Evolutionary conservation across 805 yeast genomes (phyloP).

Genomic region (Maudiozyma serrabonitensis): DNA sequence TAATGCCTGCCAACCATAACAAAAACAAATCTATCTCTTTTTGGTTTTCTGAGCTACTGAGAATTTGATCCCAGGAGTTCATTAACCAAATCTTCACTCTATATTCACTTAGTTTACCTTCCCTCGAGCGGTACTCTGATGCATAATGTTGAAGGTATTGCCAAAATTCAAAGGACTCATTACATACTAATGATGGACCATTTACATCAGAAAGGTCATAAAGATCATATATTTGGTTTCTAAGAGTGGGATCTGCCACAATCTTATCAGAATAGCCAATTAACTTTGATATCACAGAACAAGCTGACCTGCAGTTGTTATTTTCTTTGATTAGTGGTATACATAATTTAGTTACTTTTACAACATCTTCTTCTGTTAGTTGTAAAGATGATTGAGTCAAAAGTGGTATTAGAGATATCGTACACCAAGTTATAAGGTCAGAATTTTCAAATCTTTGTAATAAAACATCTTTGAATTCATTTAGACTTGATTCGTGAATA

Average conservation of each 20-base stretch:
- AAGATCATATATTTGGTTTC: slow-evolving; percentile 39
- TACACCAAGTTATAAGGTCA: slow-evolving; percentile 13
- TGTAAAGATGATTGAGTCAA: slow-evolving; percentile 8
- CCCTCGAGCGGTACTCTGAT: slow-evolving; percentile 26
- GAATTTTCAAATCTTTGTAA: slow-evolving; percentile 12
- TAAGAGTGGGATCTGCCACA: slow-evolving; percentile 32
- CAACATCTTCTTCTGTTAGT: slow-evolving; percentile 9
- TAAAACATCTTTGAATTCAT: slow-evolving; percentile 6
- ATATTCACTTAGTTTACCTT: slow-evolving; percentile 21
- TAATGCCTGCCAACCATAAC: slow-evolving; percentile 35
- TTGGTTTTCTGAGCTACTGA: slow-evolving; percentile 7
- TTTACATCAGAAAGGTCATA: slow-evolving; percentile 47
- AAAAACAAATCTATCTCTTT: slow-evolving; percentile 29
- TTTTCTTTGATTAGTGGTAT: slow-evolving; percentile 28
- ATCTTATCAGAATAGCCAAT: slow-evolving; percentile 13
- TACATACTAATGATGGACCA: slow-evolving; percentile 45
- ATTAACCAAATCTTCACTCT: slow-evolving; percentile 43
- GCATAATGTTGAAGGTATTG: slow-evolving; percentile 32
- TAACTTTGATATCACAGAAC: slow-evolving; percentile 14
- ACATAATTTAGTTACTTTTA: slow-evolving; percentile 23
- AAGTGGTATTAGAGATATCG: slow-evolving; percentile 17
- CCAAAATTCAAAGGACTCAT: slow-evolving; percentile 50
- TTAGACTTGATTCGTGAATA: background rate
- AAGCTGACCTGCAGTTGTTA: slow-evolving; percentile 17
- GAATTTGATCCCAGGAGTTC: slow-evolving; percentile 35